phyloP scores from a whole-genome alignment of 1,139 yeast genomes.

The Blastobotrys buckinghamii region DNA sequence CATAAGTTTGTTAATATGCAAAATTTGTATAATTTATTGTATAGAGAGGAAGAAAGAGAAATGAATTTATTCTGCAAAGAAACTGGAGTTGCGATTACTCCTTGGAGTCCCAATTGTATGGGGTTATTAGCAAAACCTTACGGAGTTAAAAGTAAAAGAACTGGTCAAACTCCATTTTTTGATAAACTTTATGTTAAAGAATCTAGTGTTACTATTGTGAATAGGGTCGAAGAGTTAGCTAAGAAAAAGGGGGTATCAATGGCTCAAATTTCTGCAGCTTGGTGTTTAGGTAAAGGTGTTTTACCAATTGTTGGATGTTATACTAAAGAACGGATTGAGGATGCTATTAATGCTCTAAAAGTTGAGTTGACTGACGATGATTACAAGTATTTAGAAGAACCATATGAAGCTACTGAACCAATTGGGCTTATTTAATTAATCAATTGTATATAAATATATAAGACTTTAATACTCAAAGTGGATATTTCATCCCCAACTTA shows the following conservation, averaged over 20 bases:
- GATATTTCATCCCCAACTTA: no score
- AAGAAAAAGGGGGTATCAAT: constrained; percentile 41
- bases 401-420: no score
- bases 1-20: constrained; percentile 56
- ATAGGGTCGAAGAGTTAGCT: constrained; percentile 49
- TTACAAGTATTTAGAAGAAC: constrained; percentile 43
- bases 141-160: constrained; percentile 2
- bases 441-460: no score
- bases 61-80: constrained; percentile 49
- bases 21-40: constrained; percentile 47
- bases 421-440: no score
- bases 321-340: constrained; percentile 46
- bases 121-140: constrained; percentile 42
- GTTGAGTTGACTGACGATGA: constrained; percentile 39
- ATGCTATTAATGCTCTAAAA: constrained; percentile 42
- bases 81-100: constrained; percentile 44
- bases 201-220: constrained; percentile 42
- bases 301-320: constrained; percentile 52
- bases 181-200: constrained; percentile 47
- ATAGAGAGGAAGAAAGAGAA: constrained; percentile 58
- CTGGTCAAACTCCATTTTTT: constrained; percentile 47
- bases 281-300: constrained; percentile 48
- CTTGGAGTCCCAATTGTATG: constrained; percentile 49
- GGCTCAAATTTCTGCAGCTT: constrained; percentile 52
- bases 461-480: no score